Percentiles rank a stretch among this genome's conserved stretches.
Conservation (phyloP, 164 flowering plant genomes). For the Houttuynia cordata region DNA sequence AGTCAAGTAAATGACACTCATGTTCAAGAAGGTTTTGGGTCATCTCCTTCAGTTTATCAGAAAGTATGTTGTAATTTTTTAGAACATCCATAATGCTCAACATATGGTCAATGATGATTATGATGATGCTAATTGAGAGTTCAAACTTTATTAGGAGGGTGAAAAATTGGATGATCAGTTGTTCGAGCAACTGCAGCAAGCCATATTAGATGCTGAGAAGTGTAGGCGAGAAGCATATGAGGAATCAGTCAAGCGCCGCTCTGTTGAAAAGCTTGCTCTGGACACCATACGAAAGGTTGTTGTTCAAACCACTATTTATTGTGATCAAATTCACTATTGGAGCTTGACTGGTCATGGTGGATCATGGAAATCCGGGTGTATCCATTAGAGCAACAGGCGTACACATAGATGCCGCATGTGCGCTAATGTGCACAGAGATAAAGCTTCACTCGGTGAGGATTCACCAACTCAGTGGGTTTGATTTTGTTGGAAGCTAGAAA, state of each 20-base stretch:
- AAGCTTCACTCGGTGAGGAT: no score
- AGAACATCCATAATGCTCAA: no score
- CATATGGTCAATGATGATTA: background rate
- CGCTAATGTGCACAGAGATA: no score
- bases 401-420: no score
- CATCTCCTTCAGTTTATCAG: background rate
- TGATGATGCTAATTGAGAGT: background rate
- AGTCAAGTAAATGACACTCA: background rate
- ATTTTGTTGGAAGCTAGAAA: no score
- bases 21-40: background rate
- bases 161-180: slow-evolving; percentile 21
- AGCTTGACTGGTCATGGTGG: no score
- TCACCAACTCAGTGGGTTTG: no score
- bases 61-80: background rate
- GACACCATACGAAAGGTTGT: slow-evolving; percentile 47
- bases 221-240: slow-evolving; percentile 41
- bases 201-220: slow-evolving; percentile 38
- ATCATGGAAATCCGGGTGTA: no score
- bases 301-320: slow-evolving; percentile 6
- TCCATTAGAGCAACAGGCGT: no score
- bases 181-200: slow-evolving; percentile 37
- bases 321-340: no score
- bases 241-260: slow-evolving; percentile 46
- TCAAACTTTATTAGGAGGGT: slow-evolving; percentile 23
- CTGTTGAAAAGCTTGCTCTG: slow-evolving; percentile 56